Evolutionary conservation across 805 yeast species (phyloP).

Genomic region (Suhomyces sp.): DNA sequence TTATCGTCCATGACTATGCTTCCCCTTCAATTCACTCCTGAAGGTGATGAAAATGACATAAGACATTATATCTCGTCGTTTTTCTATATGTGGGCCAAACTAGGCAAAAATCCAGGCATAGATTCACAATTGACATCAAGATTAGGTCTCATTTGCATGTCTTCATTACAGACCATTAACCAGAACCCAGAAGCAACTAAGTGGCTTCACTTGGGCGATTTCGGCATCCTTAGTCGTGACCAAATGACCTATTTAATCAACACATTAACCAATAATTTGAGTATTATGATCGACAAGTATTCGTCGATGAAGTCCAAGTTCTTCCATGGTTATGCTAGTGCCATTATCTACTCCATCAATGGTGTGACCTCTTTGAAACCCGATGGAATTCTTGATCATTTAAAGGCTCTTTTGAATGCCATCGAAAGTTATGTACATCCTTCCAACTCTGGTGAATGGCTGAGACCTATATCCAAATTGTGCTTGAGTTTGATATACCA

Average conservation of each 20-base stretch:
- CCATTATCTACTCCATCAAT: conserved; percentile 59
- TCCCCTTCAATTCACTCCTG: conserved; percentile 43
- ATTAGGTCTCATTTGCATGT: conserved; percentile 58
- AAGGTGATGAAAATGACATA: conserved; percentile 36
- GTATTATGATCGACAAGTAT: conserved; percentile 48
- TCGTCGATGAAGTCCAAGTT: conserved; percentile 41
- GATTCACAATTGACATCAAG: conserved; percentile 67
- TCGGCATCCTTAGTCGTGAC: conserved; percentile 60
- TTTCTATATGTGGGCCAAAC: conserved; percentile 69
- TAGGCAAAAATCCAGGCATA: conserved; percentile 45
- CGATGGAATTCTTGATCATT: conserved; percentile 48
- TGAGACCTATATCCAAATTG: conserved; percentile 62
- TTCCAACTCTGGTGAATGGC: conserved; percentile 90
- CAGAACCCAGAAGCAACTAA: conserved; percentile 14
- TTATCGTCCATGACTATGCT: conserved; percentile 53
- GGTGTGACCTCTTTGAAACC: conserved; percentile 42
- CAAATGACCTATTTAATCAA: conserved; percentile 65
- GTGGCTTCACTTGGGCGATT: conserved; percentile 39
- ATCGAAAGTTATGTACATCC: conserved; percentile 86
- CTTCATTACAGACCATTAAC: conserved; percentile 36
- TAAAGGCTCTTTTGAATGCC: conserved; percentile 60
- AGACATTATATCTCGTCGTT: conserved; percentile 61
- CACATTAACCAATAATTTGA: conserved; percentile 44
- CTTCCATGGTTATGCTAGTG: conserved; percentile 42
- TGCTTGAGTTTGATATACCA: conserved; percentile 57